These are phyloP conservation scores for Avena eriantha DNA, from an alignment of 176 grass and related monocot species.

Conservation along the genomic window DNA sequence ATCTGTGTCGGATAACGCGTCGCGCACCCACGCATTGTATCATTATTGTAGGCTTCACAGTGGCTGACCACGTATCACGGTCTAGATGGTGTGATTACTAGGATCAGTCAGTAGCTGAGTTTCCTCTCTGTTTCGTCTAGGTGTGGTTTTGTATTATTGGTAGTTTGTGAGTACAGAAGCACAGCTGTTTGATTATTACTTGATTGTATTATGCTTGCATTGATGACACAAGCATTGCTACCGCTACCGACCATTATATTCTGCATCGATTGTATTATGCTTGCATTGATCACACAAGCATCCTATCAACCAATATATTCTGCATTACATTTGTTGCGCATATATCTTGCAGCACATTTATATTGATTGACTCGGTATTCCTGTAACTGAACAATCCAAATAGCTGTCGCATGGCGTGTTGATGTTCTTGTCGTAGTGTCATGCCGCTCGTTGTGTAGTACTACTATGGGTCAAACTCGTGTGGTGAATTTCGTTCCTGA, in stretches of 20 bases:
- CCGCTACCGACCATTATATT: not conserved
- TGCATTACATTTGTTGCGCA: no score
- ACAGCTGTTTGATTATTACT: conserved; percentile 8
- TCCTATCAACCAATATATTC: no score
- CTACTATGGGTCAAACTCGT: conserved; percentile 26
- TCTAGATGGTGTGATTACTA: conserved; percentile 45
- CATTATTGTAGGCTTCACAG: conserved; percentile 34
- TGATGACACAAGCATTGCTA: not conserved
- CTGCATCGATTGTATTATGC: conserved; percentile 16
- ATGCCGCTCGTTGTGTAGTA: not conserved
- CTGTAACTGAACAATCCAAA: no score
- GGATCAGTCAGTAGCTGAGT: conserved; percentile 15
- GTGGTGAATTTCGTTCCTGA: not conserved
- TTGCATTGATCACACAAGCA: not conserved
- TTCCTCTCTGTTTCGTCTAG: not conserved
- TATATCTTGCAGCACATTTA: no score
- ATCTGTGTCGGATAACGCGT: conserved; percentile 10
- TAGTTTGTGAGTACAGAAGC: conserved; percentile 36
- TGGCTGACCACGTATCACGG: conserved; percentile 2
- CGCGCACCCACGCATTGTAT: conserved; percentile 30
- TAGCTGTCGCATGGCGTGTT: no score
- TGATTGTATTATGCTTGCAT: conserved; percentile 33
- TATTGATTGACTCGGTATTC: no score
- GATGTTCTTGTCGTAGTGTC: no score
- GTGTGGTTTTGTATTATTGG: not conserved